Percentiles rank a stretch among this genome's conserved stretches.
These are phyloP conservation scores for Cydonia oblonga DNA, from an alignment of 331 rosid species.

Conservation along the genomic window DNA sequence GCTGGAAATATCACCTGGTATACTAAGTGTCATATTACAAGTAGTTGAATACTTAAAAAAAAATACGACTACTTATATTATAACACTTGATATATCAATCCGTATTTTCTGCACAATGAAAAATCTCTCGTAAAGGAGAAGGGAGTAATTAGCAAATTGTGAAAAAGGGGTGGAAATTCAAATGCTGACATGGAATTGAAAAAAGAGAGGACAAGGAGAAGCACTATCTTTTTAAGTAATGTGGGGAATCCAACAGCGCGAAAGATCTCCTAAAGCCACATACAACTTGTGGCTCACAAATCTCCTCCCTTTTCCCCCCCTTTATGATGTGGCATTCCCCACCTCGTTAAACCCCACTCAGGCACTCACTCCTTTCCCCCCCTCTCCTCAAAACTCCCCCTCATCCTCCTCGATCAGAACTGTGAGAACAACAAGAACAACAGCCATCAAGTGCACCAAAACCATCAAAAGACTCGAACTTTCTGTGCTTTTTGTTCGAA, in stretches of 20 bases:
- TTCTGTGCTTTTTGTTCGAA: background rate
- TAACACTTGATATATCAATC: too few relatives aligned
- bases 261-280: slow-evolving; percentile 54
- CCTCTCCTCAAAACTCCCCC: background rate
- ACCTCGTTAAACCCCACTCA: slow-evolving; percentile 17
- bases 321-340: slow-evolving; percentile 44
- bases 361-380: background rate
- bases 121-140: background rate
- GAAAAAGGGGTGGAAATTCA: background rate
- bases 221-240: slow-evolving; percentile 44
- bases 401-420: background rate
- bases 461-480: background rate
- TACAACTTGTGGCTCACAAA: slow-evolving; percentile 72
- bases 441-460: background rate
- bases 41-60: too few relatives aligned
- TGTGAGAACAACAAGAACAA: background rate
- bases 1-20: fast-evolving
- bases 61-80: too few relatives aligned
- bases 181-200: slow-evolving; percentile 25
- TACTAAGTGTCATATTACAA: too few relatives aligned
- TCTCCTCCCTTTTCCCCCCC: background rate
- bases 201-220: slow-evolving; percentile 33
- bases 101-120: fast-evolving
- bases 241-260: slow-evolving; percentile 53
- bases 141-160: background rate